Base-by-base conservation (phyloP, 2,329 filamentous ascomycete species). In the Fusarium subtropicale region DNA sequence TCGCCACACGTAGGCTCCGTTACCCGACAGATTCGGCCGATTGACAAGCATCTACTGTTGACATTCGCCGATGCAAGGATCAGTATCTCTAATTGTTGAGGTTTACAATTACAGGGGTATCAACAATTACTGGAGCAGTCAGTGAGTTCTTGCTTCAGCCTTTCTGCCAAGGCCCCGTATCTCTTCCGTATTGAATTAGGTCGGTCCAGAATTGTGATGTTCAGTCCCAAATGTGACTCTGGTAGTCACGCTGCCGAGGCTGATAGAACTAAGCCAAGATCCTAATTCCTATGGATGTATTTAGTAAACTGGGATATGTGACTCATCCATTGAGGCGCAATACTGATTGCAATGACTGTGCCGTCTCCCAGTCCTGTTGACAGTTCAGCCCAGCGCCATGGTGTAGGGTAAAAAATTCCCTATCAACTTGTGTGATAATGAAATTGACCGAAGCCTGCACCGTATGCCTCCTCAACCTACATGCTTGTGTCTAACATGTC, bases 1-100 rank as follows among this genome's bases (percentile, higher is more conserved):
- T 70, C 64, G 67, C 67, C 67, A 71, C 67, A 44, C 51, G 47
- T 64, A 57, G 39, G 51, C 64, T 70, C 67, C 64, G 67, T 65
- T 20, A 31, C 45, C 63, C 64, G 52, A 71, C 33, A 44, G 22
- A 28, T 61, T 70, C 55, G 64, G 68, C 68, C 68, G 68, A 60
- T 71, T 59, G 33, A 33, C 44, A 54, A 18, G 38, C 18, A 42
- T 18, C 34, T 39, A 18, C 24, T 38, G 10, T 51, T 39, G 34
- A 30, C 12, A n/a, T 39, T 39, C 18, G 13, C 24, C 24, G 18
- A 20, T 31, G 16, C 12, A 30, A 31, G 18, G 11, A 45, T 45
- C 7, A n/a, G 26, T n/a, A 8, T 26, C 39, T 24, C 13, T 16
- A 26, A 26, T 26, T 44, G 24, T 44, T 26, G 41, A 18, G 22